These are phyloP conservation scores for Hymenoscyphus infarciens DNA, from an alignment of 2,329 filamentous ascomycete genomes.

Conservation along the genomic window DNA sequence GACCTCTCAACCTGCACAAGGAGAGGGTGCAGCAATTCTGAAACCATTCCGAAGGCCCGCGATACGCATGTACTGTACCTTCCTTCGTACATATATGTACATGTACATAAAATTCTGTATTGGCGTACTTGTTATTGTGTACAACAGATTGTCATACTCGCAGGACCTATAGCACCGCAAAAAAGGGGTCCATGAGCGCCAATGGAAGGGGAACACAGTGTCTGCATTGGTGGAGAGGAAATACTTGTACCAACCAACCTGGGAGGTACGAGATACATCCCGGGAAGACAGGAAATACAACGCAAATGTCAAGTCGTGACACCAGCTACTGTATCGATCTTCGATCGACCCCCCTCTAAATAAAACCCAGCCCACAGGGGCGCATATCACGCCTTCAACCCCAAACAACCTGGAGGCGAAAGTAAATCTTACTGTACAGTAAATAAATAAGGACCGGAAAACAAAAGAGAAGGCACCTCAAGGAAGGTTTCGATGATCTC, in stretches of 20 bases:
- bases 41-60: slow-evolving; percentile 7
- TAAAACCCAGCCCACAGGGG: background rate
- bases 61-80: slow-evolving; percentile 12
- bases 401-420: no score
- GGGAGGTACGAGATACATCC: background rate
- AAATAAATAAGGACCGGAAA: background rate
- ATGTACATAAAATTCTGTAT: background rate
- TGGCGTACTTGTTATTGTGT: background rate
- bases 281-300: background rate
- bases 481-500: background rate
- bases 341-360: background rate
- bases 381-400: background rate
- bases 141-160: background rate
- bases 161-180: no score
- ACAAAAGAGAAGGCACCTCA: no score
- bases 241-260: no score
- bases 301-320: background rate
- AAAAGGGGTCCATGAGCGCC: background rate
- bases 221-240: background rate
- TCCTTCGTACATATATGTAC: background rate
- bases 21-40: background rate
- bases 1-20: slow-evolving; percentile 5
- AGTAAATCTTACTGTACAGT: no score
- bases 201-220: background rate
- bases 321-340: background rate